Percentiles rank a stretch among this genome's conserved stretches.
Evolutionary conservation across 768 basidiomycete species (phyloP).

Genomic region (Lactarius pseudohatsudake): DNA sequence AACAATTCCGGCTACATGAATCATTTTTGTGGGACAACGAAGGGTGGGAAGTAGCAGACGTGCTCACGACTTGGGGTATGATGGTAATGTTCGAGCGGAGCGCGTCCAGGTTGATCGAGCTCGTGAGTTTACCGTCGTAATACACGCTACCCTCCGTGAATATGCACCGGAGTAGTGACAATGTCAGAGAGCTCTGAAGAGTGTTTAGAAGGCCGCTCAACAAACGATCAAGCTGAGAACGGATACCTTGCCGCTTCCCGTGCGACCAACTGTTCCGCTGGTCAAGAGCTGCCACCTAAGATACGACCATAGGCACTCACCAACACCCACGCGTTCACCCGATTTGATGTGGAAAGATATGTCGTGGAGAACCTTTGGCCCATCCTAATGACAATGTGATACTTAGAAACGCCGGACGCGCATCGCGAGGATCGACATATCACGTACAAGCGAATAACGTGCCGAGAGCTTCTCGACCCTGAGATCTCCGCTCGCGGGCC

Average conservation of each 20-base stretch:
- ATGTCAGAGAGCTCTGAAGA: constrained; percentile 46
- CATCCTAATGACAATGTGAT: constrained; percentile 38
- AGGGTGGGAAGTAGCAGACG: not conserved
- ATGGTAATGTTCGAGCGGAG: constrained; percentile 55
- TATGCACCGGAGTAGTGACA: constrained; percentile 56
- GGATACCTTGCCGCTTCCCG: constrained; percentile 52
- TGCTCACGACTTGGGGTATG: constrained; percentile 54
- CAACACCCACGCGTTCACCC: constrained; percentile 59
- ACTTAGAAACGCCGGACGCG: constrained; percentile 45
- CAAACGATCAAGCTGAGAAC: constrained; percentile 14
- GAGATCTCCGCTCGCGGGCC: constrained; percentile 60
- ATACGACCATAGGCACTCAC: constrained; percentile 34
- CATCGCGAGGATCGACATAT: constrained; percentile 34
- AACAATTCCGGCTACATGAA: constrained; percentile 47
- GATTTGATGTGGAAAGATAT: constrained; percentile 51
- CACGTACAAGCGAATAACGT: constrained; percentile 41
- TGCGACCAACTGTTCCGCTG: constrained; percentile 47
- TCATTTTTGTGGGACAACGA: not conserved
- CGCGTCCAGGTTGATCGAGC: constrained; percentile 50
- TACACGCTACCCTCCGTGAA: constrained; percentile 50
- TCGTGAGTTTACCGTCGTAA: constrained; percentile 50
- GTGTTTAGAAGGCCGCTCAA: not conserved
- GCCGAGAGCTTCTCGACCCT: constrained; percentile 53
- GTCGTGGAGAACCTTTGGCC: constrained; percentile 54
- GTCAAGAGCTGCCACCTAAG: constrained; percentile 6